Evolutionary conservation across 768 basidiomycete species (phyloP), one percentile per base, ranked within the genome.

Genomic region (Xerocomellus chrysenteron): DNA sequence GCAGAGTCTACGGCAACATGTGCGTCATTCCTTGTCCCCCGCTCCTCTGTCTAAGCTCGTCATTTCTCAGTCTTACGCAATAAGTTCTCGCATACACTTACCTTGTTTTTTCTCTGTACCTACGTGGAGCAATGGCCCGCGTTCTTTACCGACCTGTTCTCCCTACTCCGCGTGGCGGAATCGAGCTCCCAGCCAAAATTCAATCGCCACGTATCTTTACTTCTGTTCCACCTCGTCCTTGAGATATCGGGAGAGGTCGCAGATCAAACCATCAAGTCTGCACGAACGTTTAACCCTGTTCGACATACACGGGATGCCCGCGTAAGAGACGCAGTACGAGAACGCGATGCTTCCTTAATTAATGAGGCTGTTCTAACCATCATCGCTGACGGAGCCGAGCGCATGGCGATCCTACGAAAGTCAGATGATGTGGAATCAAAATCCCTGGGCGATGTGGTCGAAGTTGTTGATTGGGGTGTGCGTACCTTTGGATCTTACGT

Each of bases 221-320:
- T 99, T 55, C 86, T 97, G 70, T 91, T 98, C 70, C 94, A 91
- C 66, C 80, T 98, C 63, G 80, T 99, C 43, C 85, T 90, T 56
- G 97, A 99, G 71, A 95, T 98, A 52, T 95, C 94, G 0, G 90
- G 91, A 13, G 97, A 99, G 73, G 90, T 98, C n/a, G 93, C 93
- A 48, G 97, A 99, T 75, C 90, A 92, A 65, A 84, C 93, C 59
- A 85, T 98, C 65, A 94, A 96, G 74, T 82, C 90, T 48, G 95
- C 94, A 14, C 80, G 95, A 49, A 71, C 83, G 42, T 94, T 82
- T 68, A 85, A 78, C 52, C 75, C 79, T 9, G 82, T 78, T 47
- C 82, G 97, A 47, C 87, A 93, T 67, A 77, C 80, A 44, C 84
- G 94, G 53, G 97, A 99, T 75, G 85, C 77, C 19, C 83, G 85